Base-by-base conservation (phyloP, 352 stramenopile genomes). In the Blastocystis sp. region DNA sequence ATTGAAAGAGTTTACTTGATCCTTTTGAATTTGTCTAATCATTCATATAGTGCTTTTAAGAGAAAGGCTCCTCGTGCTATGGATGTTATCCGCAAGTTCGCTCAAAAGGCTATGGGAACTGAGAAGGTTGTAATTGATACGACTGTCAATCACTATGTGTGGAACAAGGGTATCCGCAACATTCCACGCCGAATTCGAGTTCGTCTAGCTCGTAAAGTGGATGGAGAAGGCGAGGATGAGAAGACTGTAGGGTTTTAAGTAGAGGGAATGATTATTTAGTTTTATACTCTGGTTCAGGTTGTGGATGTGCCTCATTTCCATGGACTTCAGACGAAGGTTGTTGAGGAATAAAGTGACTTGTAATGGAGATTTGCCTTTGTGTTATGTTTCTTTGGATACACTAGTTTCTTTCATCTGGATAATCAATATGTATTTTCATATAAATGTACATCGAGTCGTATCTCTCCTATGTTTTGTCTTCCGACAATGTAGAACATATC, bases 61-160 rank as follows among this genome's bases (percentile, higher is more conserved):
- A 96, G 97, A 89, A 96, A 96, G 90, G 96, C 96, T 80, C 94
- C 96, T 43, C 93, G 95, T 90, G 96, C 95, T 83, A 93, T 99
- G 88, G 95, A 95, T 88, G 95, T 97, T 89, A 97, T 99, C 91
- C 95, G 94, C 89, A 95, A 97, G 90, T 99, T 98, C 90, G 96
- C 96, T 39, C 89, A 94, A 90, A 94, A 97, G 89, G 92, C 91
- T 86, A 98, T 99, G 96, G 94, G 95, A 90, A 99, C 96, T 65
- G 91, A 93, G 89, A 94, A 98, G 91, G 94, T 98, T 78, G 93
- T 95, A 89, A 93, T 98, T 89, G 93, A 97, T 90, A 91, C 95
- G 67, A 94, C 93, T 85, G 90, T 98, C 37, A 98, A 98, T 94
- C 98, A 98, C 92, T 96, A 95, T 90, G 93, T 98, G 88, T 98